Base-by-base conservation (phyloP, 164 flowering plant species). In the Tinospora cordifolia region DNA sequence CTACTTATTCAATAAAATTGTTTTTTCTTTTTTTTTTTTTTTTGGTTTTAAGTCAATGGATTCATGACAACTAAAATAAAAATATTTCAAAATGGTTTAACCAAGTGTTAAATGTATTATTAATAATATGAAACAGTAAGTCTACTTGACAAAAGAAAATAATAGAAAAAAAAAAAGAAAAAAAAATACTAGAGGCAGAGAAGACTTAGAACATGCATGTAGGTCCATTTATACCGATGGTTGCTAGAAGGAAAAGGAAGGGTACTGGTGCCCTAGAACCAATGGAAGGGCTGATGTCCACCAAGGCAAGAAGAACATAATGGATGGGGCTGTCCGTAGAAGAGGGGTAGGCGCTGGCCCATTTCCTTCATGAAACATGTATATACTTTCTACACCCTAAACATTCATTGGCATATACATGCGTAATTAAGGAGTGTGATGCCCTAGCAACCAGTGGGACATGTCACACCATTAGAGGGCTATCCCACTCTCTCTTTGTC, bases 241-340 rank as follows among this genome's bases (percentile, higher is more conserved):
- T 30, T 1, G 36, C n/a, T n/a, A n/a, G 4, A 30, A 4, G 36
- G 4, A 30, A 30, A 30, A 30, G 4, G 36, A 30, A 30, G 36
- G 58, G 58, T 51, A 30, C 36, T 30, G 22, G 58, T 51, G 58
- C 58, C 47, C 47, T 44, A 10, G 36, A 44, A 44, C 3, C 2
- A 44, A 14, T 51, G 58, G 58, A 54, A n/a, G 60, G 9, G 9
- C 24, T 54, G 8, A 54, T 54, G 24, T 54, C 60, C 60, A 54
- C 59, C 13, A 6, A 6, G 40, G 22, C 38, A 22, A 17, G 60
- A 30, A 47, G 38, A 66, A 66, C 58, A 24, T 7, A 17, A 44
- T 41, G 69, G 19, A 58, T 36, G 47, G 10, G 24, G 21, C 22
- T 69, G 71, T 38, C 71, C 14, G 36, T 69, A 15, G 65, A 14